Evolutionary conservation across 2,329 filamentous ascomycete species (phyloP), one percentile per base, ranked within the genome.

Genomic region (Pseudopithomyces chartarum): DNA sequence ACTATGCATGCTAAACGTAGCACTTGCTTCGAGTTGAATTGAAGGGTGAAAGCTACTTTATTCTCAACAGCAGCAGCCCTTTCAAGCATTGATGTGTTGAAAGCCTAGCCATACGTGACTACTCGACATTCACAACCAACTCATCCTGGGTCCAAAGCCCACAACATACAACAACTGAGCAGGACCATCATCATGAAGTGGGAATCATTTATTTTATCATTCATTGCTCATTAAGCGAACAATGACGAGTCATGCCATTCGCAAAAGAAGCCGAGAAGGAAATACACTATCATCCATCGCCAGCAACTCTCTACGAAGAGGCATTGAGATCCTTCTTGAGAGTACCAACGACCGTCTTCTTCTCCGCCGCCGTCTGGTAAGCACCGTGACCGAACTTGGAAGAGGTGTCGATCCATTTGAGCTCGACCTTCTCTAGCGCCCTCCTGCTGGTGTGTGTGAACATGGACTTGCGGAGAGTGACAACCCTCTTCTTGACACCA

Each of bases 321-420:
- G 81, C 76, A 75, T 81, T 79, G 71, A 90, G 81, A 76, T 99
- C 95, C 92, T 98, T 99, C 92, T 99, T 99, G 91, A 99, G 92
- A 58, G 92, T 96, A 85, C 95, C 95, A 83, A 97, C 81, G 87
- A 92, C 95, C 80, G 92, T 88, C 85, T 90, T 91, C 92, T 99
- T 99, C 90, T 99, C 95, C 78, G 91, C 90, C 69, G 90, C 85
- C 66, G 95, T 99, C 87, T 99, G 95, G 92, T 96, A 99, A 77
- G 92, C 94, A 88, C 95, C 95, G 86, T 99, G 95, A 83, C 95
- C 95, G 82, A 99, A 99, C 87, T 99, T 96, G 85, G 93, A 97
- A 63, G 93, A 97, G 75, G 95, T 99, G 78, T 99, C 95, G 90
- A 99, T 99, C 95, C 95, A 99, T 85, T 99, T 99, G 85, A 99